Conservation (phyloP, 306 rosid genomes). For the Nissolia schottii region DNA sequence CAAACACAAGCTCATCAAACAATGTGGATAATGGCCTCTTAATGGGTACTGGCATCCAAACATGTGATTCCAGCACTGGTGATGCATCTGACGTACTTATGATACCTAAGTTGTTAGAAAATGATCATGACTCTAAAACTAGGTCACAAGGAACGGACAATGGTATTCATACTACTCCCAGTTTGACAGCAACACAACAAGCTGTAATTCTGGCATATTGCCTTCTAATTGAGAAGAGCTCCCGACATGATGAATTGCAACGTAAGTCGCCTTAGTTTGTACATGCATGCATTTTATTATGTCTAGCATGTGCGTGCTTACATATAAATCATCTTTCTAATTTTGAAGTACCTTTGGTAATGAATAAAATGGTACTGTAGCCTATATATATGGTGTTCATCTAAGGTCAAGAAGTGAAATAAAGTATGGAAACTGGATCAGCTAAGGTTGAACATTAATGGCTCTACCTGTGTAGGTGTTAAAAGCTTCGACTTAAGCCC, state of each 20-base stretch:
- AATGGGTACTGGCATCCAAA: constrained; percentile 28
- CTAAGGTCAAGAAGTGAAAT: constrained; percentile 4
- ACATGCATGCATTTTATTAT: background rate
- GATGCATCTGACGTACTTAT: constrained; percentile 59
- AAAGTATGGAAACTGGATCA: constrained; percentile 16
- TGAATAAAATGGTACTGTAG: background rate
- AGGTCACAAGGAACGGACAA: constrained; percentile 42
- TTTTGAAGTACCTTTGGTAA: background rate
- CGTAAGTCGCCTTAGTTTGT: constrained; percentile 49
- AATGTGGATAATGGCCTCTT: constrained; percentile 19
- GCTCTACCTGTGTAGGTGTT: background rate
- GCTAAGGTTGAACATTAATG: background rate
- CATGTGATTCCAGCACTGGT: constrained; percentile 28
- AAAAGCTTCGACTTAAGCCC: too few relatives aligned
- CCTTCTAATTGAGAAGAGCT: constrained; percentile 84
- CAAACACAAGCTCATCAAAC: constrained; percentile 42
- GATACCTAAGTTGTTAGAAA: constrained; percentile 60
- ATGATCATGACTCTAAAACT: constrained; percentile 31
- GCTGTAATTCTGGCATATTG: constrained; percentile 77
- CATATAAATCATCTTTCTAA: background rate
- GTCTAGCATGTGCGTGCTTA: background rate
- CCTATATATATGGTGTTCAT: background rate
- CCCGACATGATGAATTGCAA: constrained; percentile 90
- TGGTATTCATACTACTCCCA: constrained; percentile 36
- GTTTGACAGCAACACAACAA: constrained; percentile 64